phyloP scores from a whole-genome alignment of 257 asterid genomes.

The Agastache rugosa region DNA sequence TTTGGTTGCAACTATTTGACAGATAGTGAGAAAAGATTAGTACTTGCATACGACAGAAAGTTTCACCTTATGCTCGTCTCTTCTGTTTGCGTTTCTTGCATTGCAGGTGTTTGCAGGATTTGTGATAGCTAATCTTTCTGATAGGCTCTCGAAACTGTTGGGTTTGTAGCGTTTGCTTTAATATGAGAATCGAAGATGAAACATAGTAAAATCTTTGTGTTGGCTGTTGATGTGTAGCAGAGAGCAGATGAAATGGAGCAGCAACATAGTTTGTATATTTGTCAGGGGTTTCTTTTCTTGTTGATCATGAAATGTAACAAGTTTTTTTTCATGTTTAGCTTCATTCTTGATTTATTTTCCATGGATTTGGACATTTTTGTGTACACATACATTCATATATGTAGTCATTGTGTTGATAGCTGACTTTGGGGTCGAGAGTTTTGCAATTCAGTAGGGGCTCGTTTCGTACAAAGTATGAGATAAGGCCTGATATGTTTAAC shows the following conservation, averaged over 20 bases:
- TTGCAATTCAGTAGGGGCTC: slow-evolving; percentile 8
- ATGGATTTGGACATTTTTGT: slow-evolving; percentile 28
- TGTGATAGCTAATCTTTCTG: slow-evolving; percentile 83
- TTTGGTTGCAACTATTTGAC: too few relatives aligned
- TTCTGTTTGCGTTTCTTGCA: background rate
- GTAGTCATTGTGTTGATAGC: slow-evolving; percentile 22
- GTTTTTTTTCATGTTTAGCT: slow-evolving; percentile 1
- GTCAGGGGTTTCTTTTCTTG: slow-evolving; percentile 5
- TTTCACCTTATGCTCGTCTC: too few relatives aligned
- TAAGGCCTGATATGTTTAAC: too few relatives aligned
- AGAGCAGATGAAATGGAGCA: slow-evolving; percentile 21
- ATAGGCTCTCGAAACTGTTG: slow-evolving; percentile 58
- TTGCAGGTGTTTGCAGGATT: slow-evolving; percentile 94
- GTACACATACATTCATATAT: slow-evolving; percentile 10
- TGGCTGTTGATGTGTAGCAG: slow-evolving; percentile 20
- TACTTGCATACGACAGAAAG: too few relatives aligned
- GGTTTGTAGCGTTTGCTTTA: slow-evolving; percentile 57
- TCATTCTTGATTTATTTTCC: slow-evolving; percentile 32
- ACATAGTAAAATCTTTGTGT: background rate
- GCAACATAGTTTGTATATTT: slow-evolving; percentile 20
- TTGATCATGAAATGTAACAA: background rate
- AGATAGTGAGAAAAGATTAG: too few relatives aligned
- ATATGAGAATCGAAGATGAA: background rate
- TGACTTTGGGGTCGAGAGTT: slow-evolving; percentile 18
- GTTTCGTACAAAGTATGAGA: too few relatives aligned